Base-by-base conservation (phyloP, 2,329 filamentous ascomycete species). In the Colletotrichum theobromicola region DNA sequence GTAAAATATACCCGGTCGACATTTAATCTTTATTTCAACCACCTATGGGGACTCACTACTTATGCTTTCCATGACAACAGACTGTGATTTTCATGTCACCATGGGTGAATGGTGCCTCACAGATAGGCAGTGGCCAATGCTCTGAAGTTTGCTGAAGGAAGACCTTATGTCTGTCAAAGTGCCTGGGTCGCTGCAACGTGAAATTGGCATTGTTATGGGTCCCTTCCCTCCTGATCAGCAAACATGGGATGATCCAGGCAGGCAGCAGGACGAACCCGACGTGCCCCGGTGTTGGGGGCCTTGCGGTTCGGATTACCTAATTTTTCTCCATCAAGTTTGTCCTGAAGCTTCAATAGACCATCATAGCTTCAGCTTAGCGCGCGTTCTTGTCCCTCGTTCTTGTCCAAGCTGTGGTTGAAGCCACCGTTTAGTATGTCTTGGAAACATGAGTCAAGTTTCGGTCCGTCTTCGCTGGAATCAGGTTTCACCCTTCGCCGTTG, bases 11-110 rank as follows among this genome's bases (percentile, higher is more conserved):
- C 42, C 42, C 42, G 42, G 42, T 50, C 42, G 42, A 21, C n/a
- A 21, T 21, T 50, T 0, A 7, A 13, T 7, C n/a, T 24, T 2
- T 50, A 50, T 21, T 50, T 50, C 42, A 21, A 50, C 42, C 42
- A 0, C 42, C 0, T 21, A 50, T 0, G 5, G n/a, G n/a, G 2
- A 13, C 13, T 2, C 42, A 7, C 42, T 7, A n/a, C n/a, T n/a
- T n/a, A 2, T 50, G 42, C 6, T 21, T 21, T 0, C n/a, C n/a
- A n/a, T n/a, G 5, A 7, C 42, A 10, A 46, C 42, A 34, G 3
- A n/a, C 9, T 7, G 0, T 13, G n/a, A 46, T 46, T 7, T 46
- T 46, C 18, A 46, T 7, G n/a, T 46, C 18, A 46, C 0, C 37
- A 0, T 15, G 18, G 18, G 2, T 3, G 16, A n/a, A n/a, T n/a